phyloP scores from a whole-genome alignment of 257 asterid genomes.

The Nicotiana sylvestris region DNA sequence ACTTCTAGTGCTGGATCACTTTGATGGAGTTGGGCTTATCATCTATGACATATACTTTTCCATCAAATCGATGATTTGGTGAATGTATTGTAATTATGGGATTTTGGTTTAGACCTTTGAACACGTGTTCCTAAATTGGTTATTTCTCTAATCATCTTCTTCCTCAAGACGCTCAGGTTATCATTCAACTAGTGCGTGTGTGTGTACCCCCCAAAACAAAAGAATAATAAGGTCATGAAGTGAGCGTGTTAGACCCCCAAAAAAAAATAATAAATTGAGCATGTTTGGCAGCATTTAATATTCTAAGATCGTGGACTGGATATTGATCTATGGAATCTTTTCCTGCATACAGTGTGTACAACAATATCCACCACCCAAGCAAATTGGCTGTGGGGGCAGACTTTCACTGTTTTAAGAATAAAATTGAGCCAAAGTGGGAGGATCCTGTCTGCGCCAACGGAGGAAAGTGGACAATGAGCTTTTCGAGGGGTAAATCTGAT shows the following conservation, averaged over 20 bases:
- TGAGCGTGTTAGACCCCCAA: neutral
- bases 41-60: neutral
- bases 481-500: conserved; percentile 64
- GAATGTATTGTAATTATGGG: neutral
- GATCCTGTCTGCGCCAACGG: conserved; percentile 95
- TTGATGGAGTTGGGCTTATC: neutral
- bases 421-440: conserved; percentile 92
- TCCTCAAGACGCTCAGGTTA: neutral
- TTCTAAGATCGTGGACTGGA: neutral
- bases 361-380: conserved; percentile 80
- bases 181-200: neutral
- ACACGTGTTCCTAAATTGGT: neutral
- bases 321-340: neutral
- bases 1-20: neutral
- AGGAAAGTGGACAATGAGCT: conserved; percentile 76
- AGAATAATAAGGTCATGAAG: neutral
- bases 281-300: neutral
- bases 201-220: neutral
- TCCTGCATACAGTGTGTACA: conserved; percentile 57
- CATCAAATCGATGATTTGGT: neutral
- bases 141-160: neutral
- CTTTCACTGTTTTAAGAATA: conserved; percentile 79
- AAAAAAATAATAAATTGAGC: too few relatives aligned
- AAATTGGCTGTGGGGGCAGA: conserved; percentile 66
- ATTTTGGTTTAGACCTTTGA: neutral